phyloP scores from a whole-genome alignment of 2,329 filamentous ascomycete genomes.

The Didymella arachidicola region DNA sequence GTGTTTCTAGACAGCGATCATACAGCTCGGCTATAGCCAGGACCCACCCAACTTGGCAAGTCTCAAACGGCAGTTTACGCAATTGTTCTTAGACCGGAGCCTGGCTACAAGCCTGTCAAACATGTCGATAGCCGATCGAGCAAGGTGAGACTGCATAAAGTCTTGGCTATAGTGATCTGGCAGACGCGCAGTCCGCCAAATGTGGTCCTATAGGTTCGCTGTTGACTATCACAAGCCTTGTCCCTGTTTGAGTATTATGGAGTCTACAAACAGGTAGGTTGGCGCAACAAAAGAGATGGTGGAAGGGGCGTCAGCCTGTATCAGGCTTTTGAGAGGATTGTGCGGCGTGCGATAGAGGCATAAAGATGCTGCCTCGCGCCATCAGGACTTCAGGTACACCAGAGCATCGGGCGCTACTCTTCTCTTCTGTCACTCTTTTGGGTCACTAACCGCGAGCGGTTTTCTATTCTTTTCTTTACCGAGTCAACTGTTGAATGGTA shows the following conservation, averaged over 20 bases:
- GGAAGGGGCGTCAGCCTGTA: conserved; percentile 7
- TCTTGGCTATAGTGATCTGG: conserved; percentile 27
- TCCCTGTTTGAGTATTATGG: conserved; percentile 24
- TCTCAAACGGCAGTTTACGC: conserved; percentile 35
- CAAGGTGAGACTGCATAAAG: conserved; percentile 28
- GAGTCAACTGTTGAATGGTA: conserved; percentile 39
- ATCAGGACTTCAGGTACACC: conserved; percentile 8
- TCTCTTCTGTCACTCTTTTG: conserved; percentile 31
- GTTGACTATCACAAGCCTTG: conserved; percentile 20
- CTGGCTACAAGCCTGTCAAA: conserved; percentile 30
- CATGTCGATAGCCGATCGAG: conserved; percentile 13
- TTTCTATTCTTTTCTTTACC: conserved; percentile 24
- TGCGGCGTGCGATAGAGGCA: conserved; percentile 3
- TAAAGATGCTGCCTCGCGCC: conserved; percentile 15
- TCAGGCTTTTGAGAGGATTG: conserved; percentile 9
- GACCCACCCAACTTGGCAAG: conserved; percentile 32
- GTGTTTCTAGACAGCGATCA: conserved; percentile 41
- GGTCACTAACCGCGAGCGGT: conserved; percentile 35
- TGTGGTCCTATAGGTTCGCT: conserved; percentile 20
- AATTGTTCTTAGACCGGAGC: conserved; percentile 19
- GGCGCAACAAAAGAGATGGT: conserved; percentile 16
- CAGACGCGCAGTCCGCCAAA: conserved; percentile 19
- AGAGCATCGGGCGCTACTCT: conserved; percentile 12
- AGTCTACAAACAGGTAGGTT: conserved; percentile 15
- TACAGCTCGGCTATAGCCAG: conserved; percentile 26